Percentiles rank a stretch among this genome's conserved stretches.
Evolutionary conservation across 352 stramenopile species (phyloP).

Genomic region (Pythium plurisporium): DNA sequence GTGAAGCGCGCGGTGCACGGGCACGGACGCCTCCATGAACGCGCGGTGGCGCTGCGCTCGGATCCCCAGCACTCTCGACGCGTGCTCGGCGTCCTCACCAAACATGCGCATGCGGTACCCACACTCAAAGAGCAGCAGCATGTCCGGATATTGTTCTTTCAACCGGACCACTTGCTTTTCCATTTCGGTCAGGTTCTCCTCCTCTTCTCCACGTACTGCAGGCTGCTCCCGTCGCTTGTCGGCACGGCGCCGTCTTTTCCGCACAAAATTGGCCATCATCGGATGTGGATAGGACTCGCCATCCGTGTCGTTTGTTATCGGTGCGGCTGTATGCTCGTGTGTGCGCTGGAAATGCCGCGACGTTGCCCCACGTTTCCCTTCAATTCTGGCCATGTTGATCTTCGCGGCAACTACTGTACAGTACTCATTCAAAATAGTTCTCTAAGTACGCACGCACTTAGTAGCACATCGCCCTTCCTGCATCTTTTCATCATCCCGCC

Average conservation of each 20-base stretch:
- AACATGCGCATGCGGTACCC: constrained; percentile 83
- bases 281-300: neutral
- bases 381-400: neutral
- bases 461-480: neutral
- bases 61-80: constrained; percentile 34
- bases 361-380: neutral
- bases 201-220: too few relatives aligned
- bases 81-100: constrained; percentile 56
- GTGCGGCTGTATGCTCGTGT: too few relatives aligned
- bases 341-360: neutral
- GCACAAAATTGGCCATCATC: neutral
- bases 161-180: constrained; percentile 70
- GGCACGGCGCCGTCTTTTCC: neutral
- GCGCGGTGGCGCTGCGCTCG: constrained; percentile 26
- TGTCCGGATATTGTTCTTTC: constrained; percentile 32
- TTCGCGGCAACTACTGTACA: neutral
- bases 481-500: neutral
- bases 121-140: constrained; percentile 71
- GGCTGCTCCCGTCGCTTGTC: neutral
- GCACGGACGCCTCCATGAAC: constrained; percentile 51
- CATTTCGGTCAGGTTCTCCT: constrained; percentile 51
- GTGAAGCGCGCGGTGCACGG: constrained; percentile 33
- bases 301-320: neutral
- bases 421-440: neutral
- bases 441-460: neutral